Base-by-base conservation (phyloP, 202 grass and related monocot genomes). In the Panicum virgatum region DNA sequence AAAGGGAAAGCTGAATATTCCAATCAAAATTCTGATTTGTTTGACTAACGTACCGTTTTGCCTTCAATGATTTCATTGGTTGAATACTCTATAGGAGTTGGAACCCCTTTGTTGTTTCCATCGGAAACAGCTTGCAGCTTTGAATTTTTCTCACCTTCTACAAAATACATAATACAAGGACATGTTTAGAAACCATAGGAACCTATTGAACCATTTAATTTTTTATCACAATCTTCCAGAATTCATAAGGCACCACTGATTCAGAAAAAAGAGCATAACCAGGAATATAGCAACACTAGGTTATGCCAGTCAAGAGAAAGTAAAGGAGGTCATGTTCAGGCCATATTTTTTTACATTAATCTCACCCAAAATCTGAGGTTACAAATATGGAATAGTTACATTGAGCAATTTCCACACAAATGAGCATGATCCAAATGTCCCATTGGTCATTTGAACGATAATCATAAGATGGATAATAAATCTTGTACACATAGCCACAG, bases 11-110 rank as follows among this genome's bases (percentile, higher is more conserved):
- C 11, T 18, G 5, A 62, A 72, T 39, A 60, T 48, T 34, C 1
- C 13, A 62, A 23, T 46, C 51, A 16, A 75, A 76, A 70, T 63
- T 68, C 32, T 62, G n/a, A 44, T 69, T 73, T 44, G 43, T 65
- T 62, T 13, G 20, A 43, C 25, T 40, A 79, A 63, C 72, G 64
- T 66, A 97, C 94, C 86, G 12, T 83, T 12, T 81, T 93, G 72
- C 84, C 89, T 76, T 97, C 94, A 83, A 89, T 61, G 46, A 77
- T 72, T 80, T 97, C 94, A 75, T 85, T 89, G 39, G 74, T 58
- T 36, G 83, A 58, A 89, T 88, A 81, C 64, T 88, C 86, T 79
- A 81, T 59, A 61, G 89, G 82, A 39, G 45, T 56, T 78, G 73
- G 65, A 50, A 75, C 61, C 45, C 69, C n/a, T 70, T 81, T 87